Conservation (phyloP, 169 alveolate species). For the Eimeria tenella region DNA sequence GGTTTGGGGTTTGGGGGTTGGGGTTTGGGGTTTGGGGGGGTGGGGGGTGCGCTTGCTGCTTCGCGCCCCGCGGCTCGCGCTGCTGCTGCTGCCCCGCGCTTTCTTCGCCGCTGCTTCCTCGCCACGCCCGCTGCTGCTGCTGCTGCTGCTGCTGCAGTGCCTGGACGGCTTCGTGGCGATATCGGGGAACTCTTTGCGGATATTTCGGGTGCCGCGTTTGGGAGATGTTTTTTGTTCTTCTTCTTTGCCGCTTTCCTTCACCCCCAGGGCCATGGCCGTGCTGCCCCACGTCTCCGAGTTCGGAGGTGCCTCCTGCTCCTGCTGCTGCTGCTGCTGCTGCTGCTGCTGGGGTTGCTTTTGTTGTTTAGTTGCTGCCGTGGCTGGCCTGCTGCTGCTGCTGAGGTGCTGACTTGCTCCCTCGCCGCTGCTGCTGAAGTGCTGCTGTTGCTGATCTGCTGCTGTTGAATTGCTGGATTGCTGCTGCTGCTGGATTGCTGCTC, state of each 20-base stretch:
- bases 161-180: constrained; percentile 95
- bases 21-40: too few species aligned
- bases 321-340: neutral
- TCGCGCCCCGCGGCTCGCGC: too few species aligned
- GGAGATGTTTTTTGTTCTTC: constrained; percentile 95
- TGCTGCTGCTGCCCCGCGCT: neutral
- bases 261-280: constrained; percentile 94
- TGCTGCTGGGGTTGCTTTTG: neutral
- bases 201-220: constrained; percentile 87
- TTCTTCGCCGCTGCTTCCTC: neutral
- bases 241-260: constrained; percentile 91
- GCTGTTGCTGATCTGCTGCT: too few species aligned
- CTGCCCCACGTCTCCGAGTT: constrained; percentile 87
- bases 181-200: constrained; percentile 90
- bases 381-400: too few species aligned
- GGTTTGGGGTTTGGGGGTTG: neutral
- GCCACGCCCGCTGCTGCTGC: neutral
- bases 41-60: too few species aligned
- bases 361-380: too few species aligned
- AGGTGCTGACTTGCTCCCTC: too few species aligned
- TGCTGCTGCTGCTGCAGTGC: constrained; percentile 85
- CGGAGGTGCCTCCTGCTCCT: neutral
- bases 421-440: too few species aligned
- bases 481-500: too few species aligned
- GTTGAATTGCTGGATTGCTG: too few species aligned